Evolutionary conservation across 352 stramenopile genomes (phyloP), one percentile per base, ranked within the genome.

Genomic region (Phytopythium kandeliae): DNA sequence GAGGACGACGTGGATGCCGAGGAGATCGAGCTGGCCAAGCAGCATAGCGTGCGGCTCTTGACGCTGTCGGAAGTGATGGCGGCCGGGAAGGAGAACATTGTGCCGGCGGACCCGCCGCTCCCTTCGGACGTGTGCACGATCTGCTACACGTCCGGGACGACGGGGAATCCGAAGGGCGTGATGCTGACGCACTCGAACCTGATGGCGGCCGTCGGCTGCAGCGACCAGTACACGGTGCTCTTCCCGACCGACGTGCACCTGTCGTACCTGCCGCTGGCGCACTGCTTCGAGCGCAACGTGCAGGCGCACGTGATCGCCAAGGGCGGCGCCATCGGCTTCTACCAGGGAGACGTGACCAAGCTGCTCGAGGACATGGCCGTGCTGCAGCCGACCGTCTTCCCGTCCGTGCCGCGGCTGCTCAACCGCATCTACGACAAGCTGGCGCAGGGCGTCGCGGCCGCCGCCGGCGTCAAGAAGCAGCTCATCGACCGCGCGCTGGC

Each of bases 361-460:
- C 63, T 98, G 19, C 78, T 98, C 60, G 89, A 97, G 53, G 95
- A 98, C 66, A 65, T 97, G 28, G 65, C 83, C 24, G 86, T 78
- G 37, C 88, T 97, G 60, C 74, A 85, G 54, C 94, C 92, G 0
- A 98, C 92, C 2, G 64, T 97, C 2, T 94, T 99, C 61, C 74
- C 80, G 22, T 85, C 81, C 4, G 95, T 98, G 38, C 96, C 96
- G n/a, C 76, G 96, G 16, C 74, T 99, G 16, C 67, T 98, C 40
- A 98, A 98, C 63, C 95, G 96, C 56, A 93, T 98, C 40, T 81
- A 98, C 63, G 90, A 98, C 74, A 97, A 97, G 53, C 74, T 96
- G 53, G 77, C 74, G 51, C 65, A 76, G 22, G 69, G 65, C 6
- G 75, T 82, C 6, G 51, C 54, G 9, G 65, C 62, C 4, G 85